These are phyloP conservation scores for Narthecium ossifragum DNA, from an alignment of 106 monocot genomes.

Conservation along the genomic window DNA sequence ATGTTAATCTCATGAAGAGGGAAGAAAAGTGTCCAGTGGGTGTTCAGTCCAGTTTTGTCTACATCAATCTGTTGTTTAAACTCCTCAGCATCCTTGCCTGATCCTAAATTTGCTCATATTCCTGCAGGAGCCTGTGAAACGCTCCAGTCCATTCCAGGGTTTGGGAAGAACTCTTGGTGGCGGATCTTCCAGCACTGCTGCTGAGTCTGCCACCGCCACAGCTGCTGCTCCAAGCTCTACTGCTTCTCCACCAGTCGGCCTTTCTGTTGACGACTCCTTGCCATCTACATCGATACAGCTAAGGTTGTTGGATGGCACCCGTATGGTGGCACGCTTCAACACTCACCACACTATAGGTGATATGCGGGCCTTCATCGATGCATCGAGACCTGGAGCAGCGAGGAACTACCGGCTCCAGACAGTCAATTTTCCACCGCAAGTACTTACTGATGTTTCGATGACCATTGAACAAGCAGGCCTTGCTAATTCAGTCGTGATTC, in stretches of 20 bases:
- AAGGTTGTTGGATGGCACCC: constrained; percentile 75
- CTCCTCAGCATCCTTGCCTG: background rate
- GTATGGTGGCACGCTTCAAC: constrained; percentile 79
- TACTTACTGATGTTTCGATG: constrained; percentile 42
- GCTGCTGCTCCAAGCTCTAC: constrained; percentile 4
- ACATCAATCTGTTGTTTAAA: background rate
- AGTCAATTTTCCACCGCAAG: constrained; percentile 81
- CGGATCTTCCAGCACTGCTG: constrained; percentile 13
- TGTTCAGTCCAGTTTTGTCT: background rate
- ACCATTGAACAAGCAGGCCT: constrained; percentile 78
- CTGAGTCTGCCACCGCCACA: constrained; percentile 3
- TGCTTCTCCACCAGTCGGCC: constrained; percentile 17
- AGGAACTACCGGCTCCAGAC: constrained; percentile 63
- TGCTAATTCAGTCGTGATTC: constrained; percentile 87
- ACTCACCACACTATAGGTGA: constrained; percentile 62
- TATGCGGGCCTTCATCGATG: constrained; percentile 72
- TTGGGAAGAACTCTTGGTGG: constrained; percentile 64
- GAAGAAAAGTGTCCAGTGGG: constrained; percentile 40
- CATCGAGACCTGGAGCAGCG: constrained; percentile 49
- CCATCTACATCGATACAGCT: constrained; percentile 86
- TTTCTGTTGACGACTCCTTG: constrained; percentile 50
- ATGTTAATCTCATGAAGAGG: constrained; percentile 52
- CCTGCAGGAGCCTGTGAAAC: constrained; percentile 53
- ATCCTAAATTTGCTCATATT: background rate
- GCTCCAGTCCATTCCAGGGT: constrained; percentile 50